Percentiles rank a stretch among this genome's conserved stretches.
Evolutionary conservation across 805 yeast genomes (phyloP).

Genomic region (Cyberlindnera japonica): DNA sequence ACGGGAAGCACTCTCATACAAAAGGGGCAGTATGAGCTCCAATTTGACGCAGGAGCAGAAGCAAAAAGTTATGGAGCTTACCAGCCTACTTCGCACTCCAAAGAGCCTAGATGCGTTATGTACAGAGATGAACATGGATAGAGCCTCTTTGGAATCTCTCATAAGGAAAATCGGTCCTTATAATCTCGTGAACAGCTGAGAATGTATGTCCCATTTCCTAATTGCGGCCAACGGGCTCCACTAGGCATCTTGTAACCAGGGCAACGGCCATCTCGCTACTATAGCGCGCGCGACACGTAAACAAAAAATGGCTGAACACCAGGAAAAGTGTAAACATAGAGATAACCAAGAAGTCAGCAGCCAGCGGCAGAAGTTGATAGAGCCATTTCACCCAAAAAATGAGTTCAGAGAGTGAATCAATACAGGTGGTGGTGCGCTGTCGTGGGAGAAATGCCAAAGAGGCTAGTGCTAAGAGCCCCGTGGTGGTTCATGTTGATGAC

Average conservation of each 20-base stretch:
- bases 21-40: conserved; percentile 6
- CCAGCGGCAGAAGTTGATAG: not conserved
- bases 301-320: not conserved
- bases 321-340: conserved; percentile 8
- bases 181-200: conserved; percentile 39
- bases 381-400: not conserved
- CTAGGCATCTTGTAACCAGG: conserved; percentile 9
- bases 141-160: conserved; percentile 49
- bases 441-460: conserved; percentile 60
- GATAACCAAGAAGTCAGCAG: not conserved
- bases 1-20: not conserved
- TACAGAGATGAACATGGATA: conserved; percentile 58
- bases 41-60: conserved; percentile 17
- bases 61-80: conserved; percentile 15
- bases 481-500: conserved; percentile 52
- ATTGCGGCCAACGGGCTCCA: too few relatives aligned
- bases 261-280: conserved; percentile 1
- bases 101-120: conserved; percentile 65
- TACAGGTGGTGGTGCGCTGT: conserved; percentile 62
- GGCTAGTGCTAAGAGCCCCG: conserved; percentile 52
- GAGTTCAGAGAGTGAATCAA: conserved; percentile 41
- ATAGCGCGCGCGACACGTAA: not conserved
- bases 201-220: not conserved
- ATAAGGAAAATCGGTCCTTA: conserved; percentile 48
- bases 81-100: conserved; percentile 44